Evolutionary conservation across 352 stramenopile species (phyloP).

Genomic region (Pythium diclinum): DNA sequence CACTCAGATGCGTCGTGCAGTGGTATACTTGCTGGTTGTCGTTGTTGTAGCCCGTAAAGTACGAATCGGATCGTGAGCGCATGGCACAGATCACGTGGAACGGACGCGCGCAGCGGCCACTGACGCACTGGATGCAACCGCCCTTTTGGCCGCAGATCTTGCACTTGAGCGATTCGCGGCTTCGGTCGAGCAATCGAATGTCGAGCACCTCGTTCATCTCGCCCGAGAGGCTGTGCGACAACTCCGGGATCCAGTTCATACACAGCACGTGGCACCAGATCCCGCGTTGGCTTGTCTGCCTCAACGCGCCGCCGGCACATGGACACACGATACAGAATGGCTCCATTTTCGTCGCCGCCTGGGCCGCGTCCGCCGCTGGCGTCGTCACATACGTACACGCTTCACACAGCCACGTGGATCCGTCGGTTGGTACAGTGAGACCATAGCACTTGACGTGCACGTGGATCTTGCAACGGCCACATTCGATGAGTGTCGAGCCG

Average conservation of each 20-base stretch:
- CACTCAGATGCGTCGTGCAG: slow-evolving; percentile 69
- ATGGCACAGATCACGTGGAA: slow-evolving; percentile 86
- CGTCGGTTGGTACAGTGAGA: slow-evolving; percentile 37
- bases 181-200: slow-evolving; percentile 61
- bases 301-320: slow-evolving; percentile 65
- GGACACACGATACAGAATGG: slow-evolving; percentile 72
- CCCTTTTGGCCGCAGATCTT: slow-evolving; percentile 77
- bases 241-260: slow-evolving; percentile 85
- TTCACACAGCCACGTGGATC: slow-evolving; percentile 62
- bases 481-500: slow-evolving; percentile 59
- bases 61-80: slow-evolving; percentile 52
- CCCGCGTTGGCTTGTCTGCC: slow-evolving; percentile 49
- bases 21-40: slow-evolving; percentile 82
- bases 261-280: slow-evolving; percentile 85
- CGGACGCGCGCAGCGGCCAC: slow-evolving; percentile 69
- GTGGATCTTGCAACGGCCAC: slow-evolving; percentile 48
- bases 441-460: slow-evolving; percentile 85
- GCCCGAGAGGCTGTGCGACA: slow-evolving; percentile 63
- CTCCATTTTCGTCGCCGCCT: slow-evolving; percentile 5
- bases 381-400: slow-evolving; percentile 43
- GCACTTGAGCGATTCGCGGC: slow-evolving; percentile 70
- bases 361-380: slow-evolving; percentile 1
- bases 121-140: slow-evolving; percentile 87
- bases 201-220: slow-evolving; percentile 61
- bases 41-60: slow-evolving; percentile 84